These are phyloP conservation scores for Solanum rostratum DNA, from an alignment of 257 asterid species.

Conservation along the genomic window DNA sequence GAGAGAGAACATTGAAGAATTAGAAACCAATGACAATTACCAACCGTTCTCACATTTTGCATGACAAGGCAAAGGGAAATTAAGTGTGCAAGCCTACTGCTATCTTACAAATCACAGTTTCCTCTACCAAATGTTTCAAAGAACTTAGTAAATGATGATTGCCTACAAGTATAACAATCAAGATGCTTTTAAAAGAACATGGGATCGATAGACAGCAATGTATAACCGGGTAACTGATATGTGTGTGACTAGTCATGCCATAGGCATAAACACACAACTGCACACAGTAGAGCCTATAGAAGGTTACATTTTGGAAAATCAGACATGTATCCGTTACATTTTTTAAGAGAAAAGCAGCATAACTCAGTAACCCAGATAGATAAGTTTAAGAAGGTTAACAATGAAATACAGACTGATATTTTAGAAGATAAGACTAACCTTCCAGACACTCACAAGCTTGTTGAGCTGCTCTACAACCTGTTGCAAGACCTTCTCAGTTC, in stretches of 20 bases:
- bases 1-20: neutral
- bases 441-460: conserved; percentile 72
- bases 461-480: conserved; percentile 81
- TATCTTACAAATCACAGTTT: neutral
- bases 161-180: neutral
- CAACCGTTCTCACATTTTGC: neutral
- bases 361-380: neutral
- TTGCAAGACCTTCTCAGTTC: conserved; percentile 54
- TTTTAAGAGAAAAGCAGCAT: neutral
- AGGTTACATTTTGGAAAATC: too few species aligned
- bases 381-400: neutral
- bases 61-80: neutral
- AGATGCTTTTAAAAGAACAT: neutral
- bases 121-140: neutral
- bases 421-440: conserved; percentile 21
- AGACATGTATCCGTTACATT: neutral
- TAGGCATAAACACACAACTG: neutral
- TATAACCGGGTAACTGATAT: neutral
- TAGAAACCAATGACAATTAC: neutral
- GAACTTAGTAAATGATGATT: neutral
- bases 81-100: neutral
- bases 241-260: neutral
- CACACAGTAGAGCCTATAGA: neutral
- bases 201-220: neutral
- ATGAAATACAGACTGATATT: neutral